Percentiles rank a stretch among this genome's conserved stretches.
Conservation (phyloP, 257 asterid genomes). For the Osmanthus fragrans region DNA sequence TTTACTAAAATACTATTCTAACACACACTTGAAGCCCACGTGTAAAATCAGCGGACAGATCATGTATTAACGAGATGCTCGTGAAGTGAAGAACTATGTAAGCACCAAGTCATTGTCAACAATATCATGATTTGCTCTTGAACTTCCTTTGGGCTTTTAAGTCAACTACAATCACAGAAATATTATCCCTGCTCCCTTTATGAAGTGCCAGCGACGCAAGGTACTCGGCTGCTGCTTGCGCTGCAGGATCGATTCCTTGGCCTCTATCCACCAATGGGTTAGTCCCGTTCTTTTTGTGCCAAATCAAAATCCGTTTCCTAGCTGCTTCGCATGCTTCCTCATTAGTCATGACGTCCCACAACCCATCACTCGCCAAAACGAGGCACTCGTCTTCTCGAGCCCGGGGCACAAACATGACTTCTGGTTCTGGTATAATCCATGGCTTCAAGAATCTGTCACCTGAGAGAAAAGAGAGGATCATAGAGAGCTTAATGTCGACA, state of each 20-base stretch:
- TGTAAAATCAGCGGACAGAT: slow-evolving; percentile 63
- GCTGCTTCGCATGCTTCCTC: slow-evolving; percentile 78
- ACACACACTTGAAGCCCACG: slow-evolving; percentile 58
- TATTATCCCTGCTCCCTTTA: slow-evolving; percentile 76
- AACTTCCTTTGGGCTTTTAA: slow-evolving; percentile 70
- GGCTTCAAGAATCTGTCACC: slow-evolving; percentile 86
- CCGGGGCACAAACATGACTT: slow-evolving; percentile 64
- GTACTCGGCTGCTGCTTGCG: slow-evolving; percentile 83
- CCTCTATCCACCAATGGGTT: slow-evolving; percentile 52
- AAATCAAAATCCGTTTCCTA: slow-evolving; percentile 55
- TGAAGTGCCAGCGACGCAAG: slow-evolving; percentile 63
- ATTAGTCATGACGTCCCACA: slow-evolving; percentile 79
- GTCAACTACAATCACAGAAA: slow-evolving; percentile 75
- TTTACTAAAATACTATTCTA: slow-evolving; percentile 37
- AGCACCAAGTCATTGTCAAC: slow-evolving; percentile 12
- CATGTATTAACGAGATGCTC: slow-evolving; percentile 22
- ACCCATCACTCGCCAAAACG: slow-evolving; percentile 74
- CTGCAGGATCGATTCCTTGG: slow-evolving; percentile 72
- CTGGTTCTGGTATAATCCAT: slow-evolving; percentile 82
- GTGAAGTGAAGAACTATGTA: slow-evolving; percentile 20
- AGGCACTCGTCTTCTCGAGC: slow-evolving; percentile 83
- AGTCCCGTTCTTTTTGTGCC: slow-evolving; percentile 74
- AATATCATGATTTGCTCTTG: slow-evolving; percentile 55
- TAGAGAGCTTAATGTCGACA: not conserved
- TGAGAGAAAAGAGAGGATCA: slow-evolving; percentile 18